Conservation (phyloP, 2,329 filamentous ascomycete genomes). For the Lachnum nothofagi region DNA sequence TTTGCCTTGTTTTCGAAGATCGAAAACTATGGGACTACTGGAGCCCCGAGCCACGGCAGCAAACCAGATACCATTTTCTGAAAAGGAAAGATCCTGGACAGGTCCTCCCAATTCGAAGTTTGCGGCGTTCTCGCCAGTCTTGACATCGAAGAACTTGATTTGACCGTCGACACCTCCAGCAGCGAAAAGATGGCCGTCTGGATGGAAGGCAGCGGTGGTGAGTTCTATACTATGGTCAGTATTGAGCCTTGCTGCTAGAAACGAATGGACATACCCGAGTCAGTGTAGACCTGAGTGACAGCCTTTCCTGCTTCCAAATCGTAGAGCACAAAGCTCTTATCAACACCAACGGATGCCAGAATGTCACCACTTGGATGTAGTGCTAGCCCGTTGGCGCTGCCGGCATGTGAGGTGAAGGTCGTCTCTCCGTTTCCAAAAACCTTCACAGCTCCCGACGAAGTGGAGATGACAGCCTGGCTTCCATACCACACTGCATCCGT, state of each 20-base stretch:
- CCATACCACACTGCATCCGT: constrained; percentile 50
- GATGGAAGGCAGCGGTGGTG: constrained; percentile 80
- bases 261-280: constrained; percentile 59
- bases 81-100: constrained; percentile 75
- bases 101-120: constrained; percentile 66
- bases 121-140: constrained; percentile 69
- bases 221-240: constrained; percentile 27
- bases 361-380: constrained; percentile 79
- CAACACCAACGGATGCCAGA: constrained; percentile 78
- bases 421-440: constrained; percentile 65
- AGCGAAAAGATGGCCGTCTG: constrained; percentile 90
- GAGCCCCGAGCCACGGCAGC: constrained; percentile 75
- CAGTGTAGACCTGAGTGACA: constrained; percentile 73
- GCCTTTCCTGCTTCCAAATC: constrained; percentile 64
- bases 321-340: constrained; percentile 91
- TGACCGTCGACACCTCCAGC: constrained; percentile 74
- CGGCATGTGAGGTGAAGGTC: constrained; percentile 75
- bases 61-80: constrained; percentile 95
- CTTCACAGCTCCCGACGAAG: constrained; percentile 58
- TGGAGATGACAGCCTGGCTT: constrained; percentile 29
- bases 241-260: not conserved
- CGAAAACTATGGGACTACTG: constrained; percentile 78
- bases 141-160: constrained; percentile 85
- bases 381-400: constrained; percentile 69
- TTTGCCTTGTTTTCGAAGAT: constrained; percentile 85